phyloP scores from a whole-genome alignment of 176 grass and related monocot genomes.

The Paspalum vaginatum region DNA sequence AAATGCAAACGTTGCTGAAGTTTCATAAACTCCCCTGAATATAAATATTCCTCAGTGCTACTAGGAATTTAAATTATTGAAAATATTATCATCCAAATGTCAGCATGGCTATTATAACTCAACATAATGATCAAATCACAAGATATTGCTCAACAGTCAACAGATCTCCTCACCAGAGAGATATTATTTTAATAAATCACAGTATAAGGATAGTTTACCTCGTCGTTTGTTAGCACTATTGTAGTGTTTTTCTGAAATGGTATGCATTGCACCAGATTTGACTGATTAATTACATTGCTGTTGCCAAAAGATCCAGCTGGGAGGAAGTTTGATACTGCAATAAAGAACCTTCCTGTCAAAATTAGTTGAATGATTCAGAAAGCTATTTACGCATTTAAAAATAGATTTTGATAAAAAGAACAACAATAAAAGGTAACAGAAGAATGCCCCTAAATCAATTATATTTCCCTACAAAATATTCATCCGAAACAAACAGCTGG shows the following conservation, averaged over 20 bases:
- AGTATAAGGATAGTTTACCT: constrained; percentile 55
- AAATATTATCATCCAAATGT: constrained; percentile 32
- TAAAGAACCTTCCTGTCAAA: constrained; percentile 79
- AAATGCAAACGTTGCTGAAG: neutral
- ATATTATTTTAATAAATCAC: constrained; percentile 31
- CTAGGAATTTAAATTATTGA: constrained; percentile 6
- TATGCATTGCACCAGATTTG: constrained; percentile 73
- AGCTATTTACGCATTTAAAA: constrained; percentile 33
- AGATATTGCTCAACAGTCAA: constrained; percentile 28
- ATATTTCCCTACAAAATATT: constrained; percentile 26
- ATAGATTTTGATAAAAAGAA: constrained; percentile 27
- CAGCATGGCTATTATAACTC: constrained; percentile 18
- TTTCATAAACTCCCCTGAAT: constrained; percentile 1
- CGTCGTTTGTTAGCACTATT: constrained; percentile 74
- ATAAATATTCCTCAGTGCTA: neutral
- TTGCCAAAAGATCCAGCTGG: constrained; percentile 63
- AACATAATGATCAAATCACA: neutral
- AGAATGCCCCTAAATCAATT: constrained; percentile 15
- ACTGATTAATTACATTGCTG: constrained; percentile 48
- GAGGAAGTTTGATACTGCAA: constrained; percentile 84
- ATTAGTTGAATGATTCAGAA: constrained; percentile 69
- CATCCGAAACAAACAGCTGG: constrained; percentile 21
- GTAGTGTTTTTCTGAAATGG: constrained; percentile 90
- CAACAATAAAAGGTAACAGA: constrained; percentile 6
- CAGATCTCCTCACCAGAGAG: neutral